phyloP scores from a whole-genome alignment of 768 basidiomycete species.

The Mycena capillaripes region DNA sequence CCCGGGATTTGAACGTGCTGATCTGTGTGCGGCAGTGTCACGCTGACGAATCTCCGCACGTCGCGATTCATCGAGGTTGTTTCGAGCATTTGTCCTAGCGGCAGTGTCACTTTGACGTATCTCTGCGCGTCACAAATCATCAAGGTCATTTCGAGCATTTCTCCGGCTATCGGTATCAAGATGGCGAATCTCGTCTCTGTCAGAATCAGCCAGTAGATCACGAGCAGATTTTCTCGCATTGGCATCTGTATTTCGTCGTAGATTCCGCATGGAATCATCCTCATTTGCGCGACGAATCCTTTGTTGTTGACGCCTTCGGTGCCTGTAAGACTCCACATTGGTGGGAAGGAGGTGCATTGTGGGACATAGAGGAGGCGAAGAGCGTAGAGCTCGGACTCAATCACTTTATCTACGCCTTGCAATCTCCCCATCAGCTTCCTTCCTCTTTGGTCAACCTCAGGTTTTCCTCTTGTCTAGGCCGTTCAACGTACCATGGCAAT shows the following conservation, averaged over 20 bases:
- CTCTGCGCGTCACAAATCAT: not conserved
- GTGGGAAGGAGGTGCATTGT: not conserved
- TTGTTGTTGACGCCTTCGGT: not conserved
- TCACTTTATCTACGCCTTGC: not conserved
- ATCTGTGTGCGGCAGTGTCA: not conserved
- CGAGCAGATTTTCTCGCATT: not conserved
- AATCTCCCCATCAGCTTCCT: slow-evolving; percentile 1
- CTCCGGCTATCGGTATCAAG: not conserved
- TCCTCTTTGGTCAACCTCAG: not conserved
- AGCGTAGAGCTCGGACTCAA: not conserved
- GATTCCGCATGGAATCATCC: not conserved
- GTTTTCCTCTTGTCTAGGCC: not conserved
- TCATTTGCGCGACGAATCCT: not conserved
- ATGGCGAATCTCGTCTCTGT: not conserved
- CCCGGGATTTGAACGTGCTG: not conserved
- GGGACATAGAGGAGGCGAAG: not conserved
- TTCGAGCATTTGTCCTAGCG: not conserved
- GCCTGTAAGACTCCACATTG: not conserved
- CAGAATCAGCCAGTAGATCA: not conserved
- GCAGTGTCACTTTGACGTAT: not conserved
- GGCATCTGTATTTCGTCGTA: not conserved
- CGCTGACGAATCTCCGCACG: not conserved
- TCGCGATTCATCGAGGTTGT: not conserved
- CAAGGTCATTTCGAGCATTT: not conserved
- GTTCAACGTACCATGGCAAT: not conserved